Base-by-base conservation (phyloP, 148 eudicot genomes). In the Rhododendron mucronatum region DNA sequence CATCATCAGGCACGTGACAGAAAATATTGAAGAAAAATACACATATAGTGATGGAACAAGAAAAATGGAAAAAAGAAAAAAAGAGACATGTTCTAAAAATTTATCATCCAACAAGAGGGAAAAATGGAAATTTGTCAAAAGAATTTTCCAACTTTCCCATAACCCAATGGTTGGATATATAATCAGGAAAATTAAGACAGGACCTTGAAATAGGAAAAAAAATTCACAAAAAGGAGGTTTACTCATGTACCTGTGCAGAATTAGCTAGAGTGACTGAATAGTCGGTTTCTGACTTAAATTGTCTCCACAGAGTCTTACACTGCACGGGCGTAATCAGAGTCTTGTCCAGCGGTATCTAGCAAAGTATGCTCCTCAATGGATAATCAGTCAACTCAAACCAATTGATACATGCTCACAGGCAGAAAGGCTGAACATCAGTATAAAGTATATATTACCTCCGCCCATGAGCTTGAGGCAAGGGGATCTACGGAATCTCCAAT, bases 261-360 rank as follows among this genome's bases (percentile, higher is more conserved):
- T 89, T 87, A 61, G 93, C 93, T 87, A 89, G 93, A 83, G 85
- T 84, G 81, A 90, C 78, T 2, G 87, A 67, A 44, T 88, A 85
- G 82, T 91, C 93, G 13, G 91, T 91, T 78, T 90, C 93, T 45
- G 83, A 86, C 61, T 61, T 86, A 48, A 91, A 89, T 35, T 89
- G 91, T 79, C 90, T 91, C 93, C 93, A 91, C 82, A 91, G 78
- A 51, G 88, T 73, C 75, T 87, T 89, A 88, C 93, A 91, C 80
- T 91, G 91, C 79, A 90, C 85, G 4, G 93, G 93, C 35, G 91
- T 88, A 21, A 91, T 85, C 55, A 91, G 44, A 26, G 88, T 90
- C 28, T 84, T 78, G 21, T 75, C 48, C 4, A 87, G 82, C n/a
- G 90, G 71, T 21, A 90, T 86, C 92, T 90, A 74, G 57, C 26